Conservation (phyloP, 2,329 filamentous ascomycete species). For the Remersonia thermophila region DNA sequence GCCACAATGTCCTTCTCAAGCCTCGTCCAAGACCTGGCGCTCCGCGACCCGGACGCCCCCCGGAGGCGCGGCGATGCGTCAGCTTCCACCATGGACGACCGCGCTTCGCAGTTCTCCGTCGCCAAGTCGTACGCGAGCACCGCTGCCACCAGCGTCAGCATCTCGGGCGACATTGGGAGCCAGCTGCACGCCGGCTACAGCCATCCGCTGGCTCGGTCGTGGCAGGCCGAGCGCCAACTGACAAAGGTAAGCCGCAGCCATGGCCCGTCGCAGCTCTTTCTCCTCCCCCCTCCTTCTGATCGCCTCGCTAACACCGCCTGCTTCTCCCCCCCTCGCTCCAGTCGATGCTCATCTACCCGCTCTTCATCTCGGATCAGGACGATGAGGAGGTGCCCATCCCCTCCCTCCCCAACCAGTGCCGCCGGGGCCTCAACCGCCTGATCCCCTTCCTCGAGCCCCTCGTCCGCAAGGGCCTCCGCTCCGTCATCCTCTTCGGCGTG, state of each 20-base stretch:
- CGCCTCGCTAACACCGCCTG: slow-evolving; percentile 4
- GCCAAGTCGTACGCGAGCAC: slow-evolving; percentile 57
- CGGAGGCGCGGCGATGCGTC: slow-evolving; percentile 37
- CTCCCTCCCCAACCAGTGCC: slow-evolving; percentile 80
- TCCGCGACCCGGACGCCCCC: slow-evolving; percentile 39
- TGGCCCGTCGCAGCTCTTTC: too few species aligned
- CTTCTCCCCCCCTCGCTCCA: too few species aligned
- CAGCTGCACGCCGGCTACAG: slow-evolving; percentile 75
- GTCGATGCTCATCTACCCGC: slow-evolving; percentile 97
- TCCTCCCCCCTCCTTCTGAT: neutral
- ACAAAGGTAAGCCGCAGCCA: slow-evolving; percentile 51
- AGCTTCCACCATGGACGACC: slow-evolving; percentile 42
- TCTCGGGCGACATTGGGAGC: slow-evolving; percentile 64
- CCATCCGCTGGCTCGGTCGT: slow-evolving; percentile 65
- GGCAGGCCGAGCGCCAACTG: slow-evolving; percentile 75
- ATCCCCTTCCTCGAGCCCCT: slow-evolving; percentile 76
- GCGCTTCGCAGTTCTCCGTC: slow-evolving; percentile 48
- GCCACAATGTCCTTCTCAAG: slow-evolving; percentile 52
- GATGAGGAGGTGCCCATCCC: slow-evolving; percentile 86
- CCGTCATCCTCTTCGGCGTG: slow-evolving; percentile 92
- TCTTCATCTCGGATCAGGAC: slow-evolving; percentile 90
- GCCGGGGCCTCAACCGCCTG: slow-evolving; percentile 76
- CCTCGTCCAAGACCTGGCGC: slow-evolving; percentile 51
- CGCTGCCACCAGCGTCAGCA: slow-evolving; percentile 55
- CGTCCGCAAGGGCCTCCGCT: slow-evolving; percentile 77